A percentile compares a stretch with the other conserved stretches of the same genome.
Evolutionary conservation across 2,329 filamentous ascomycete species (phyloP).

Genomic region (Mycosphaerella arachidis): DNA sequence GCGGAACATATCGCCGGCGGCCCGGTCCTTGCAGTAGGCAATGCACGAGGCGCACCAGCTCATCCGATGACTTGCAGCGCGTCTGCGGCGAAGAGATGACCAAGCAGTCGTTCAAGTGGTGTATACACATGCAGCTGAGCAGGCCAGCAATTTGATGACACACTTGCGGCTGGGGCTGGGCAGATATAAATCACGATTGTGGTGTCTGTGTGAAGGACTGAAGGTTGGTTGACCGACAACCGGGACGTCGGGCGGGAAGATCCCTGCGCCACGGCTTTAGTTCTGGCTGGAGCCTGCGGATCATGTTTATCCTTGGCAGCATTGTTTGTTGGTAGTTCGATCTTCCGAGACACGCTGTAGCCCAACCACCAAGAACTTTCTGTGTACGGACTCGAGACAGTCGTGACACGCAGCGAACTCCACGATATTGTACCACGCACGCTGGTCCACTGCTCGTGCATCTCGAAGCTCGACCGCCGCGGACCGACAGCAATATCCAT

Average conservation of each 20-base stretch:
- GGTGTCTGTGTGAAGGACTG: background rate
- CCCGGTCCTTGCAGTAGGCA: conserved; percentile 1
- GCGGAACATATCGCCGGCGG: background rate
- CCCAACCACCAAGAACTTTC: background rate
- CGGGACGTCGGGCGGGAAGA: background rate
- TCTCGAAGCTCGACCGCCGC: background rate
- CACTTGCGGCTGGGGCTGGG: background rate
- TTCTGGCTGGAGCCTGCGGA: background rate
- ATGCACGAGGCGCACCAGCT: conserved; percentile 3
- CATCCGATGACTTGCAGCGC: conserved; percentile 3
- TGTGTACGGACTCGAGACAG: background rate
- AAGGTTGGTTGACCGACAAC: too few species aligned
- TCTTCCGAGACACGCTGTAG: background rate
- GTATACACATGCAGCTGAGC: background rate
- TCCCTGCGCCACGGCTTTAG: background rate
- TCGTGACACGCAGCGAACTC: background rate
- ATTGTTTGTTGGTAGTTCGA: background rate
- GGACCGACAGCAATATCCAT: background rate
- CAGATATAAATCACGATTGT: background rate
- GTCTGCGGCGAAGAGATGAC: background rate
- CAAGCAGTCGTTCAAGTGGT: background rate
- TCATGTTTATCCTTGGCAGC: background rate
- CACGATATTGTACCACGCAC: background rate
- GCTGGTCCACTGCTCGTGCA: background rate
- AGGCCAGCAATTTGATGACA: background rate